These are phyloP conservation scores for Leucocoprinus sp. DNA, from an alignment of 768 basidiomycete genomes.

Conservation along the genomic window DNA sequence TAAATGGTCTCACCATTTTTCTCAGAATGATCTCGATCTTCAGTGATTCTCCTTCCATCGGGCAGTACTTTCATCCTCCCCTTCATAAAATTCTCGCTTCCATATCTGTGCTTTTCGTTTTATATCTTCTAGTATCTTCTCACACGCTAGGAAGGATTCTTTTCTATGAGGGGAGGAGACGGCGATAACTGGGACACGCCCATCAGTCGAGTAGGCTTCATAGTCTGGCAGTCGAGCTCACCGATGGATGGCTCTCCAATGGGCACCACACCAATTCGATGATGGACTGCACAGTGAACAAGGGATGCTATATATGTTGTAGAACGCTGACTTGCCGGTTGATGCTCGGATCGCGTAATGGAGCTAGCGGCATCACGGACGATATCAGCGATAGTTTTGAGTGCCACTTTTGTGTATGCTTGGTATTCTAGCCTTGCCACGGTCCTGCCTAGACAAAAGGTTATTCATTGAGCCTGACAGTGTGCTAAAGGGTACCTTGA, in stretches of 20 bases:
- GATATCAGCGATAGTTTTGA: constrained; percentile 67
- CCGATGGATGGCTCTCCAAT: constrained; percentile 74
- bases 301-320: constrained; percentile 25
- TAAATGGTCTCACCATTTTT: neutral
- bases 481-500: constrained; percentile 41
- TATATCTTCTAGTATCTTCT: constrained; percentile 78
- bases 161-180: constrained; percentile 80
- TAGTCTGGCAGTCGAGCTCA: constrained; percentile 13
- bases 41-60: constrained; percentile 63
- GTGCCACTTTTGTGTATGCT: constrained; percentile 72
- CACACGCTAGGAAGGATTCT: constrained; percentile 74
- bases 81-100: constrained; percentile 87
- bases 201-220: constrained; percentile 2
- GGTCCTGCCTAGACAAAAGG: constrained; percentile 39
- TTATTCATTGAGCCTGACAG: neutral
- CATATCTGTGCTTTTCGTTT: constrained; percentile 82
- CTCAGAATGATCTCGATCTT: constrained; percentile 4
- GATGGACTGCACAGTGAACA: constrained; percentile 57
- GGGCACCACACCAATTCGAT: constrained; percentile 70
- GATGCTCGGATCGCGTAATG: constrained; percentile 36
- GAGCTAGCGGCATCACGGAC: constrained; percentile 36
- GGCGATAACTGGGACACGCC: constrained; percentile 47
- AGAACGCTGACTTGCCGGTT: constrained; percentile 18
- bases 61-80: constrained; percentile 49
- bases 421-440: constrained; percentile 77